These are phyloP conservation scores for Dentipellis fragilis DNA, from an alignment of 768 basidiomycete genomes.

Conservation along the genomic window DNA sequence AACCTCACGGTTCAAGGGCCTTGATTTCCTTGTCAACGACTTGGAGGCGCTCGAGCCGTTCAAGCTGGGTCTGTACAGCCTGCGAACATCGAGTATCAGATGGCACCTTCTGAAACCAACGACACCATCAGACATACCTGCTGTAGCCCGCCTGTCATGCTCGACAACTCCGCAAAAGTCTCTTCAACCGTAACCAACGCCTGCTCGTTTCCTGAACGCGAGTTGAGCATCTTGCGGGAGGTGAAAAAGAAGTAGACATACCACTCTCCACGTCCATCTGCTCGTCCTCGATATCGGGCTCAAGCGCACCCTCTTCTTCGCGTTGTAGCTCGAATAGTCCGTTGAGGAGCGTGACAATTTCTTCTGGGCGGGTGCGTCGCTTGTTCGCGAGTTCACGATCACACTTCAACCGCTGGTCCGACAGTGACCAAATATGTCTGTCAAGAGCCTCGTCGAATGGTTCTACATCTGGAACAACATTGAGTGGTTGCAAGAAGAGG, in stretches of 20 bases:
- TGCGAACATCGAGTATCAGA: not conserved
- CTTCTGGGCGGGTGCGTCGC: conserved; percentile 50
- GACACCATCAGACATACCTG: conserved; percentile 31
- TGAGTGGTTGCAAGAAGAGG: not conserved
- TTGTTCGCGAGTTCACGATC: conserved; percentile 61
- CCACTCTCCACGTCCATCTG: conserved; percentile 14
- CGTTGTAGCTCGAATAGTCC: conserved; percentile 29
- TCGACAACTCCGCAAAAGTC: conserved; percentile 24
- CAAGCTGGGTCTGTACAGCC: not conserved
- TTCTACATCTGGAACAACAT: conserved; percentile 42
- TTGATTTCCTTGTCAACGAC: not conserved
- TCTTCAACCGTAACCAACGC: conserved; percentile 17
- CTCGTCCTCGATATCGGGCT: conserved; percentile 11
- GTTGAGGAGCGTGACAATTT: conserved; percentile 34
- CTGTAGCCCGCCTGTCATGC: conserved; percentile 36
- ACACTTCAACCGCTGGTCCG: conserved; percentile 65
- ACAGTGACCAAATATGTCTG: conserved; percentile 69
- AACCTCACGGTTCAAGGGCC: not conserved
- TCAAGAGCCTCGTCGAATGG: conserved; percentile 84
- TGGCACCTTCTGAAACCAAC: not conserved
- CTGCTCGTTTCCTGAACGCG: conserved; percentile 9
- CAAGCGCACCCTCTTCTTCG: conserved; percentile 17
- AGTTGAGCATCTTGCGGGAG: not conserved
- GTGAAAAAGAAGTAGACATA: conserved; percentile 6
- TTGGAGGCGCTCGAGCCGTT: not conserved